Evolutionary conservation across 768 basidiomycete species (phyloP).

Genomic region (Mycena rebaudengoi): DNA sequence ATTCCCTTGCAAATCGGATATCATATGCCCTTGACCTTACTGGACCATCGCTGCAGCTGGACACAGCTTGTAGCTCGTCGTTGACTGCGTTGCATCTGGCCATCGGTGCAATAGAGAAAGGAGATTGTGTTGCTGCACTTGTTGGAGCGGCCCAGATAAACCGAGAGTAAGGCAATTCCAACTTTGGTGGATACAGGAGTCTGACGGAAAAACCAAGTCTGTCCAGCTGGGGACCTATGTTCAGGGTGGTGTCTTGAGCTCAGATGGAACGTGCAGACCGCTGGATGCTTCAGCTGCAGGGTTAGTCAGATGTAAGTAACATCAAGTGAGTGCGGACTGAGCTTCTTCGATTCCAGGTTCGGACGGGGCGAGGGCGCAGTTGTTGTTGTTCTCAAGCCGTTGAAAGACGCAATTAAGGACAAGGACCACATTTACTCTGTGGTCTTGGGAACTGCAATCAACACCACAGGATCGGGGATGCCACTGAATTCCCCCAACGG

Average conservation of each 20-base stretch:
- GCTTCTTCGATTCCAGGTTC: neutral
- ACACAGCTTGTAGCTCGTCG: conserved; percentile 49
- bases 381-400: neutral
- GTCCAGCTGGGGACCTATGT: conserved; percentile 35
- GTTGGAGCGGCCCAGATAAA: conserved; percentile 42
- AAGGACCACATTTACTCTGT: conserved; percentile 13
- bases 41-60: conserved; percentile 46
- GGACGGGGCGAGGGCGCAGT: conserved; percentile 31
- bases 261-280: neutral
- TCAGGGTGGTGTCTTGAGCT: neutral
- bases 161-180: neutral
- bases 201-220: conserved; percentile 12
- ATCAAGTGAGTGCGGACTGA: neutral
- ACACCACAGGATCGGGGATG: conserved; percentile 34
- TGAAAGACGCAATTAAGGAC: neutral
- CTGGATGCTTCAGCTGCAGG: neutral
- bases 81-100: conserved; percentile 49
- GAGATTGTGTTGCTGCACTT: conserved; percentile 47
- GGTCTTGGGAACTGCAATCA: conserved; percentile 40
- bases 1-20: conserved; percentile 37
- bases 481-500: conserved; percentile 38
- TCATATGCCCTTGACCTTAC: conserved; percentile 36
- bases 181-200: conserved; percentile 18
- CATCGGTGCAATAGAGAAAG: conserved; percentile 43
- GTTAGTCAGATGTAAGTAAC: neutral